Conservation (phyloP, 2,329 filamentous ascomycete species). For the Proliferodiscus dingleyae region DNA sequence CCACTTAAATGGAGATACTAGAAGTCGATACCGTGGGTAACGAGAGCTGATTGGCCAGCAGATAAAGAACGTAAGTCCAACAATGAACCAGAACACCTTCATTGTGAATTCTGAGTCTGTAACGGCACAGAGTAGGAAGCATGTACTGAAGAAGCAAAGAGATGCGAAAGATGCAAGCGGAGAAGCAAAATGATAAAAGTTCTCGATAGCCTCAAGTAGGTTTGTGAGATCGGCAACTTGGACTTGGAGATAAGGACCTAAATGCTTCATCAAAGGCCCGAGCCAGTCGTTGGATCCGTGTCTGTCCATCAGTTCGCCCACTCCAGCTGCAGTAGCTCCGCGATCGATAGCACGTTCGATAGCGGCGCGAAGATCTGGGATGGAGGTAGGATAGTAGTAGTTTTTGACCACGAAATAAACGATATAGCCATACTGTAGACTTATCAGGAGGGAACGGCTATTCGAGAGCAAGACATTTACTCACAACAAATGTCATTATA, state of each 20-base stretch:
- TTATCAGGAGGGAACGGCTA: background rate
- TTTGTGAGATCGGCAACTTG: constrained; percentile 34
- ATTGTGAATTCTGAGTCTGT: constrained; percentile 28
- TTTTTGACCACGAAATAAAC: constrained; percentile 18
- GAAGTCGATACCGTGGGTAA: constrained; percentile 33
- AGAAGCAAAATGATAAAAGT: constrained; percentile 36
- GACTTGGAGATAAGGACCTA: constrained; percentile 33
- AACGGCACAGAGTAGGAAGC: constrained; percentile 24
- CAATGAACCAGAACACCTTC: constrained; percentile 27
- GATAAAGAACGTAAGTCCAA: constrained; percentile 32
- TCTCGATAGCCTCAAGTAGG: constrained; percentile 32
- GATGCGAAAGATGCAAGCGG: constrained; percentile 27
- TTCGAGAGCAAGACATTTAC: constrained; percentile 6
- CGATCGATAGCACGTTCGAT: constrained; percentile 32
- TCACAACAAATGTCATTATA: constrained; percentile 22
- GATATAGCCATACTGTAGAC: constrained; percentile 15
- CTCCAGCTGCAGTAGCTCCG: constrained; percentile 27
- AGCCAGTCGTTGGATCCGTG: constrained; percentile 34
- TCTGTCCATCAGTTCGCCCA: constrained; percentile 35
- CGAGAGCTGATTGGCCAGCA: constrained; percentile 32
- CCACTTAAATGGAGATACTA: constrained; percentile 33
- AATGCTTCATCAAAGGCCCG: constrained; percentile 14
- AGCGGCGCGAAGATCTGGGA: constrained; percentile 15
- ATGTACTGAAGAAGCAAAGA: constrained; percentile 23
- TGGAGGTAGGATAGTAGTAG: constrained; percentile 15